Evolutionary conservation across 345 rosid genomes (phyloP), one percentile per base, ranked within the genome.

Genomic region (Populus tremula): DNA sequence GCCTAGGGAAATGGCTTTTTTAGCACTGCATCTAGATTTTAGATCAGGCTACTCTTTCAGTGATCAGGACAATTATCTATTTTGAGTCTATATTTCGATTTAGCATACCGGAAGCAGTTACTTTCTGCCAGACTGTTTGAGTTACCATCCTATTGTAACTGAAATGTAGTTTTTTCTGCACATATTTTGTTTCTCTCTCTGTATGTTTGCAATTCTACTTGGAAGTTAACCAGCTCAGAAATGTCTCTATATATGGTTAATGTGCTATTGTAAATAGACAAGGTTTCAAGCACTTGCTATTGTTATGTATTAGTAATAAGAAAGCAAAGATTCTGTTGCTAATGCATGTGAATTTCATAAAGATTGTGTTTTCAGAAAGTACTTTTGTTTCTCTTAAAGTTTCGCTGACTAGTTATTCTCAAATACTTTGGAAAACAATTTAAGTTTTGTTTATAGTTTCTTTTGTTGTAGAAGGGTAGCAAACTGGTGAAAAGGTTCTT

Each of bases 1-100:
- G 54, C 71, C 88, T 68, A 53, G 87, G 74, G 88, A 86, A 77
- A 86, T 91, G 88, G 87, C 84, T 67, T 79, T 84, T 63, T 82
- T 87, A 77, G 80, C 89, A 72, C 83, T 83, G 82, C 87, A 77
- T 72, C 79, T 86, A 88, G 85, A 84, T 78, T 41, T 83, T 75
- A 87, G 83, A 39, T 81, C 88, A 63, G 82, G 82, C 70, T 86
- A 86, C 41, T 74, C 20, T 7, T 73, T 90, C 43, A 90, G 88
- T 74, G 93, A 90, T 80, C 84, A 90, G 84, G 91, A 88, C 67
- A 67, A 70, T 62, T 77, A 80, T 78, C 41, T 69, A 5, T 76
- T 63, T 71, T 85, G 59, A 72, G 78, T 56, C 12, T 56, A n/a
- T 56, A 56, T n/a, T 56, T 56, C 14, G 1, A 61, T 49, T 73